Conservation (phyloP, 176 grass and related monocot species). For the Aegilops speltoides region DNA sequence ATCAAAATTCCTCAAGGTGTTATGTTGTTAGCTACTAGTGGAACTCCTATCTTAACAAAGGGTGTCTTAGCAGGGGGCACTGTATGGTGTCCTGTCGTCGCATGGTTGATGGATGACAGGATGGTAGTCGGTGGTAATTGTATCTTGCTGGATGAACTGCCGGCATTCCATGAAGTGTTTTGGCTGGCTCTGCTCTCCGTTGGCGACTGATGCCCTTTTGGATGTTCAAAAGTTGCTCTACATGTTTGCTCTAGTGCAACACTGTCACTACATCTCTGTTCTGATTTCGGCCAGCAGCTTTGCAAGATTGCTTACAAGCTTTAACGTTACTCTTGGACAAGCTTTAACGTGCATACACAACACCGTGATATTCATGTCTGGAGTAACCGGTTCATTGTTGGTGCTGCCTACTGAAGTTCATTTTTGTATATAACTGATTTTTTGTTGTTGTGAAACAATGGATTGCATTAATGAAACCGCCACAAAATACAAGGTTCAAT, state of each 20-base stretch:
- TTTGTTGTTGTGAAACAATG: too few relatives aligned
- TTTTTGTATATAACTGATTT: too few relatives aligned
- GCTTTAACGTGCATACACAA: too few relatives aligned
- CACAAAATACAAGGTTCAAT: too few relatives aligned
- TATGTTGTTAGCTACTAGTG: background rate
- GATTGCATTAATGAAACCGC: too few relatives aligned
- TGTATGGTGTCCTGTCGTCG: background rate
- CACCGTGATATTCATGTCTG: too few relatives aligned
- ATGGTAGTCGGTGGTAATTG: background rate
- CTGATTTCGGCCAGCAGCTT: background rate
- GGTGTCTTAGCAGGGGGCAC: background rate
- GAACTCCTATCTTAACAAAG: background rate
- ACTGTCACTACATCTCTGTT: background rate
- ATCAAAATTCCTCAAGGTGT: background rate
- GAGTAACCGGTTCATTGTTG: too few relatives aligned
- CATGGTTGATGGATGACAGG: background rate
- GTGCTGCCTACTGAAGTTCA: too few relatives aligned
- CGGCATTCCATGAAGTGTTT: background rate
- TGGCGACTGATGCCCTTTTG: background rate
- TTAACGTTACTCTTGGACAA: too few relatives aligned
- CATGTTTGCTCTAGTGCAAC: background rate
- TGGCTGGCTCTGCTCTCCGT: background rate
- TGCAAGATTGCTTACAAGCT: background rate
- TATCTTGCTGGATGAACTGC: background rate
- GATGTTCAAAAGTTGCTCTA: background rate